Evolutionary conservation across 2,329 filamentous ascomycete species (phyloP).

Genomic region (Thermoascus crustaceus): DNA sequence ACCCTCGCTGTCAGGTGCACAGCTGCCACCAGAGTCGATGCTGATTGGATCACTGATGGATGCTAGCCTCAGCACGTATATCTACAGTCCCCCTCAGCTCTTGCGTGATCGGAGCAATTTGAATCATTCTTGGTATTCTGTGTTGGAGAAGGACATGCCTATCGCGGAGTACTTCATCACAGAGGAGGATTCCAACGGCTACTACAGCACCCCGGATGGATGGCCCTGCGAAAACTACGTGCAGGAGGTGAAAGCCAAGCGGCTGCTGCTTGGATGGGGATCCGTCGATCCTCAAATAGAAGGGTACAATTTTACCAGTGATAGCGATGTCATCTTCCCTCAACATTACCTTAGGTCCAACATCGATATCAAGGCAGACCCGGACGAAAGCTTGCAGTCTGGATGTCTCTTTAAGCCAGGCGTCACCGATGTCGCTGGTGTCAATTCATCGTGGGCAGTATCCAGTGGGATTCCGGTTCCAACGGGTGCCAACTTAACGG

Average conservation of each 20-base stretch:
- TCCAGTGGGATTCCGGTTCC: conserved; percentile 22
- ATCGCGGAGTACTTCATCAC: conserved; percentile 46
- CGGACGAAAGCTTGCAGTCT: conserved; percentile 35
- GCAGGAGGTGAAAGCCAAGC: conserved; percentile 45
- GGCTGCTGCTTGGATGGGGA: conserved; percentile 50
- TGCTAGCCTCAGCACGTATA: conserved; percentile 40
- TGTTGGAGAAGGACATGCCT: conserved; percentile 36
- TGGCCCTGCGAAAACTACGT: conserved; percentile 57
- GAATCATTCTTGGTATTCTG: conserved; percentile 50
- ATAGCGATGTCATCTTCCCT: conserved; percentile 46
- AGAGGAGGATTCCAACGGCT: conserved; percentile 25
- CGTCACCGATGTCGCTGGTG: conserved; percentile 32
- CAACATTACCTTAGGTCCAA: conserved; percentile 35
- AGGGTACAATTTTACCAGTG: conserved; percentile 47
- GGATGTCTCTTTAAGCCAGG: conserved; percentile 48
- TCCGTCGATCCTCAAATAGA: conserved; percentile 49
- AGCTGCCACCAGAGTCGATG: conserved; percentile 39
- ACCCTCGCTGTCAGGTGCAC: conserved; percentile 28
- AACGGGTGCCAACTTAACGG: conserved; percentile 15
- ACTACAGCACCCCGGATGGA: conserved; percentile 47
- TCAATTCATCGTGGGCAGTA: conserved; percentile 49
- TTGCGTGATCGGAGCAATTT: conserved; percentile 47
- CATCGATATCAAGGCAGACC: conserved; percentile 24
- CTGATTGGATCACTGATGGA: conserved; percentile 42
- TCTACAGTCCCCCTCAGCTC: conserved; percentile 49